Conservation (phyloP, 305 asterid genomes). For the Galium porrigens region DNA sequence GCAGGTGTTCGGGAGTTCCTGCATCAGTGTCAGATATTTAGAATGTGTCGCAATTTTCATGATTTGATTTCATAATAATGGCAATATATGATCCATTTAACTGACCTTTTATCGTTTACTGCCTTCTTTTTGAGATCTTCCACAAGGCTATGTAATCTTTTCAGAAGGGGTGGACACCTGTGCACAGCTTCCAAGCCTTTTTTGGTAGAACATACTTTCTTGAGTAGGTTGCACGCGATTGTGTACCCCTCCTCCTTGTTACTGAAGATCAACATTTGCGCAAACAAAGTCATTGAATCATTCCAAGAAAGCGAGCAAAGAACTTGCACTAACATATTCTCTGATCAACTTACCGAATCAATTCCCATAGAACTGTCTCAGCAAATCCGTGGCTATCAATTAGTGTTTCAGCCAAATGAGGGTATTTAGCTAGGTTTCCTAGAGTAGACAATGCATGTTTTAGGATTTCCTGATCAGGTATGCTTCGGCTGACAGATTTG, state of each 20-base stretch:
- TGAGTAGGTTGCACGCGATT: constrained; percentile 65
- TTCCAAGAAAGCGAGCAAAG: not conserved
- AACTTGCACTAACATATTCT: constrained; percentile 1
- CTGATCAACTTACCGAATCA: constrained; percentile 34
- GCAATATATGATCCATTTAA: not conserved
- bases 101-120: constrained; percentile 52
- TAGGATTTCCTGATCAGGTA: constrained; percentile 85
- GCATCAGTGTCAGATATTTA: not conserved
- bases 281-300: constrained; percentile 5
- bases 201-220: constrained; percentile 38
- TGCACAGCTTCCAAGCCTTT: constrained; percentile 41
- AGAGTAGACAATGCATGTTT: constrained; percentile 82
- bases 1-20: constrained; percentile 36
- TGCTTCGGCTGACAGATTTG: constrained; percentile 77
- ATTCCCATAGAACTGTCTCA: constrained; percentile 52
- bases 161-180: constrained; percentile 46
- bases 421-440: constrained; percentile 71
- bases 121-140: constrained; percentile 65
- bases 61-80: not conserved
- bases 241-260: constrained; percentile 87
- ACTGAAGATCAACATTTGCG: constrained; percentile 22
- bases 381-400: constrained; percentile 41
- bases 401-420: constrained; percentile 39
- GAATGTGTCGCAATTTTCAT: not conserved
- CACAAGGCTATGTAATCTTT: constrained; percentile 51